Base-by-base conservation (phyloP, 2,329 filamentous ascomycete genomes). In the Aspergillus sojae region DNA sequence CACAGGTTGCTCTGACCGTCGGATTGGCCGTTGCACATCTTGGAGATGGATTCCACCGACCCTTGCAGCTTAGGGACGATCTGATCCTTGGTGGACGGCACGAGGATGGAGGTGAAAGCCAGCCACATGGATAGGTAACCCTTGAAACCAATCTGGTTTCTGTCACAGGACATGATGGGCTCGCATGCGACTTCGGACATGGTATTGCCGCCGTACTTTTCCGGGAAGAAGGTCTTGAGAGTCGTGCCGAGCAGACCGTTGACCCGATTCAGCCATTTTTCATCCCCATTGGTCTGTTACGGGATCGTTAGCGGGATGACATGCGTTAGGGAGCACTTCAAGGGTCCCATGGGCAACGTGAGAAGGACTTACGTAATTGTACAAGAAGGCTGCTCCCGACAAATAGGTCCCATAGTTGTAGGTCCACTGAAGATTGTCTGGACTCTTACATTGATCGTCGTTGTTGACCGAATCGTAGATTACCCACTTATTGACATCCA, bases 101-200 rank as follows among this genome's bases (percentile, higher is more conserved):
- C 88, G 16, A 91, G 63, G 70, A 88, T 82, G 3, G 85, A 83
- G 1, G 85, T 82, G 23, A 83, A 80, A 2, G 86, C 81, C 69
- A 91, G 78, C 86, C 88, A 90, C 43, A 88, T 84, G 70, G 87
- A 83, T 19, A 90, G 79, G 66, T 88, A 89, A 46, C 88, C 88
- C 77, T 91, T 91, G 83, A 89, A 92, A 1, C 85, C 86, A 60
- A 86, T 76, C 83, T 92, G 90, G 69, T 93, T 91, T 57, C 84
- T 81, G 55, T 88, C 88, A 80, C 91, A 93, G 41, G 80, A 84
- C 16, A 71, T 69, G 11, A 72, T 79, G 4, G 81, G 76, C 68
- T 92, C 89, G 77, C 91, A 93, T 16, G 87, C 81, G 5, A 86
- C 77, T 75, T 94, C 91, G 65, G 79, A 86, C 66, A 89, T 86